Base-by-base conservation (phyloP, 169 alveolate genomes). In the Plasmodium blacklocki region DNA sequence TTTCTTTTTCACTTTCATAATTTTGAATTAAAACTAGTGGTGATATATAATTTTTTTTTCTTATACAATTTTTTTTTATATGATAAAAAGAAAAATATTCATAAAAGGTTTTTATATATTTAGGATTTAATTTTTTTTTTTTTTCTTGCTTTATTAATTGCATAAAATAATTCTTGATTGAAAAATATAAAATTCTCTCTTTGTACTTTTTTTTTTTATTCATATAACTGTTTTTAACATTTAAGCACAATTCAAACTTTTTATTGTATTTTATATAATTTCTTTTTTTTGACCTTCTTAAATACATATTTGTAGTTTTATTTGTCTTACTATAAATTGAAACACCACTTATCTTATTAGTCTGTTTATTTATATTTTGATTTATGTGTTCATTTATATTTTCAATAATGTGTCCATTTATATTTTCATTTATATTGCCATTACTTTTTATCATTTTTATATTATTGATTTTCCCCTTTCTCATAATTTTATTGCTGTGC, bases 1-100 rank as follows among this genome's bases (percentile, higher is more conserved):
- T 67, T 39, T 47, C 56, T 47, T 71, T 47, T 43, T 62, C 39
- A 47, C 19, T 43, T 71, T 68, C 54, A 78, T 56, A 58, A 23
- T 66, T 64, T 9, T 43, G 18, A 49, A 83, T 62, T 19, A 83
- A 43, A 60, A 39, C 29, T 62, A 71, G 3, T 6, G 92, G 92
- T 18, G 92, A 86, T 71, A 62, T 11, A 66, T 86, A 86, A 73
- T 60, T 86, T 74, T 86, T 86, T 64, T 86, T 86, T 71, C 92
- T 71, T 15, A 87, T 86, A 50, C 14, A 62, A 4, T 71, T 71
- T 72, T 72, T 86, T 26, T 63, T 73, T 86, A 86, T 72, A 32
- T 86, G 92, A 64, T 86, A 86, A 18, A 67, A 50, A 45, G 45
- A 86, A 86, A 86, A 86, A 72, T 72, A 86, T 63, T 60, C 70